Evolutionary conservation across 2,329 filamentous ascomycete genomes (phyloP).

Genomic region (Fusarium gaditjirri): DNA sequence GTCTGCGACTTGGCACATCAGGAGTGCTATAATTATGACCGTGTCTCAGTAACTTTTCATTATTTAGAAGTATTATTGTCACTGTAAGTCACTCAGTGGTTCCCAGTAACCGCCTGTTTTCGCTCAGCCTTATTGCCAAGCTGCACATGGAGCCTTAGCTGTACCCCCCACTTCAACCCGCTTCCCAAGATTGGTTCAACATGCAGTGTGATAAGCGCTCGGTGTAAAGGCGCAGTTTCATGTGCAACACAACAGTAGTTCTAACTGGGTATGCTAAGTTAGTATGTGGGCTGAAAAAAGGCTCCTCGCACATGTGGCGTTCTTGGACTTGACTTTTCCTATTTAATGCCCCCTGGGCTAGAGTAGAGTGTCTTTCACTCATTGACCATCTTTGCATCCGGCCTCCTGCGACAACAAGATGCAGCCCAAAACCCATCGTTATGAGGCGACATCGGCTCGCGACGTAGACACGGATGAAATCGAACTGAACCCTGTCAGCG

Average conservation of each 20-base stretch:
- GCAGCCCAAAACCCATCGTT: neutral
- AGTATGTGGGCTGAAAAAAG: neutral
- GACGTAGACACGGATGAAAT: neutral
- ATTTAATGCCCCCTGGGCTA: neutral
- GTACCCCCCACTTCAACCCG: neutral
- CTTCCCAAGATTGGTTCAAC: neutral
- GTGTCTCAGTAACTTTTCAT: too few species aligned
- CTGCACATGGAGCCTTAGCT: neutral
- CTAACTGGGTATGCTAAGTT: neutral
- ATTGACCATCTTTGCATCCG: neutral
- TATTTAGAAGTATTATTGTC: too few species aligned
- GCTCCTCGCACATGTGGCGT: neutral
- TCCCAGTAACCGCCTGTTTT: neutral
- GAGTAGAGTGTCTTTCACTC: neutral
- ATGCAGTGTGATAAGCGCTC: neutral
- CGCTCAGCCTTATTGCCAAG: neutral
- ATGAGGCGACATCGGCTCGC: neutral
- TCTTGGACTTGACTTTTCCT: accelerated
- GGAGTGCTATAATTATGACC: too few species aligned
- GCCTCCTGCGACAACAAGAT: neutral
- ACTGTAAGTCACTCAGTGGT: too few species aligned
- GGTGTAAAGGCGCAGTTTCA: neutral
- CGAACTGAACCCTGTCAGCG: neutral
- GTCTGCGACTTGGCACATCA: too few species aligned
- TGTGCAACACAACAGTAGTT: neutral